Base-by-base conservation (phyloP, 352 stramenopile species). In the Phytopythium vexans region DNA sequence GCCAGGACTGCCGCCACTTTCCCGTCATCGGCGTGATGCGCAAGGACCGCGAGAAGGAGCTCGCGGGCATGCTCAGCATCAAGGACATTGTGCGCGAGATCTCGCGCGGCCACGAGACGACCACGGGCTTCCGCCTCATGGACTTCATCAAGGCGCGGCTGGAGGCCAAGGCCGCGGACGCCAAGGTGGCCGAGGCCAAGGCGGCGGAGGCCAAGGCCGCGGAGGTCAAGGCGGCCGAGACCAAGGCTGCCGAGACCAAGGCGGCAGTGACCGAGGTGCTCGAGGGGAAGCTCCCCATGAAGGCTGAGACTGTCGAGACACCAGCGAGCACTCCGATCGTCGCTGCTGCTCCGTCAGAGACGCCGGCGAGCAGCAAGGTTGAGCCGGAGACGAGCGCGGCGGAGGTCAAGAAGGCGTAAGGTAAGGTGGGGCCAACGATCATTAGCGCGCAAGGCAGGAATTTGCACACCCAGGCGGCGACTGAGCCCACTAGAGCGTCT, bases 81-180 rank as follows among this genome's bases (percentile, higher is more conserved):
- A 94, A 94, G 63, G 84, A 94, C 53, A 86, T 94, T 52, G 82
- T 94, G 33, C 79, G 77, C 7, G 84, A 94, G 66, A 91, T 94
- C 52, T 89, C 78, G 12, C 88, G 89, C 58, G 81, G 83, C 50
- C 66, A 89, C 53, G 65, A 88, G 54, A 81, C 77, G 8, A 84
- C 74, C 14, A 77, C 70, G 6, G 83, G 81, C 21, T 94, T 91
- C 54, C 80, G 83, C 10, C 68, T 94, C 11, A 87, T 94, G 68
- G 83, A 94, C 44, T 94, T 91, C 44, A 82, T 94, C 55, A 94
- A 94, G 70, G 86, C 83, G 11, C 80, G 76, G 47, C 47, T 35
- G 16, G 47, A 53, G 4, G 11, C 47, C 0, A 8, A 8, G n/a
- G 88, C 70, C 51, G 66, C 82, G 68, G 68, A 86, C 56, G 68